Evolutionary conservation across 164 flowering plant species (phyloP).

Genomic region (Vitis cinerea): DNA sequence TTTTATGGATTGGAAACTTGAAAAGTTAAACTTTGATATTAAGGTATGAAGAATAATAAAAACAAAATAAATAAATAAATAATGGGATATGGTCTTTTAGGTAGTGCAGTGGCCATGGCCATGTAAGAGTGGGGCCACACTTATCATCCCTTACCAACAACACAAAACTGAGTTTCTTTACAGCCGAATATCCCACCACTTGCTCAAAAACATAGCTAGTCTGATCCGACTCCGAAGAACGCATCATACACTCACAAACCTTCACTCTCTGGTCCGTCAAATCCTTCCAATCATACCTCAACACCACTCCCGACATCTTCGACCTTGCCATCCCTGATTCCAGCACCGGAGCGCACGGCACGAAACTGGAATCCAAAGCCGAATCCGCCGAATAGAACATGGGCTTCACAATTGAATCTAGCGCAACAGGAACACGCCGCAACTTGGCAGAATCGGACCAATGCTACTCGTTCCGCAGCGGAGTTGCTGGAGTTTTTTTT

Average conservation of each 20-base stretch:
- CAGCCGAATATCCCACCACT: slow-evolving; percentile 42
- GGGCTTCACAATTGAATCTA: background rate
- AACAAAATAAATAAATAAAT: no score
- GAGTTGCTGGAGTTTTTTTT: slow-evolving; percentile 35
- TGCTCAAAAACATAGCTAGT: slow-evolving; percentile 45
- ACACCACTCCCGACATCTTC: slow-evolving; percentile 53
- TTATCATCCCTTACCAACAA: slow-evolving; percentile 49
- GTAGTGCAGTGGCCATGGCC: no score
- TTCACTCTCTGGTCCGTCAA: slow-evolving; percentile 31
- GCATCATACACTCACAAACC: slow-evolving; percentile 44
- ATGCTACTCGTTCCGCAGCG: slow-evolving; percentile 8
- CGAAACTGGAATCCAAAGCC: slow-evolving; percentile 31
- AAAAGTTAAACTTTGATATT: no score
- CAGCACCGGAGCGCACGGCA: slow-evolving; percentile 50
- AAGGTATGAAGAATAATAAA: no score
- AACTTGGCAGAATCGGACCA: background rate
- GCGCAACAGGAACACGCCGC: slow-evolving; percentile 31
- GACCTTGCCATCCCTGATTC: slow-evolving; percentile 26
- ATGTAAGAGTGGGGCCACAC: no score
- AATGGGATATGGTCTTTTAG: no score
- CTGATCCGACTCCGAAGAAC: slow-evolving; percentile 23
- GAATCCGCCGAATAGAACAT: slow-evolving; percentile 18
- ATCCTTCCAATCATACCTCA: slow-evolving; percentile 47
- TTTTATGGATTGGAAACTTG: no score
- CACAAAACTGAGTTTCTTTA: slow-evolving; percentile 40